Percentiles rank a stretch among this genome's conserved stretches.
Conservation (phyloP, 371 early-diverging fungal genomes). For the Rhizomucor miehei region DNA sequence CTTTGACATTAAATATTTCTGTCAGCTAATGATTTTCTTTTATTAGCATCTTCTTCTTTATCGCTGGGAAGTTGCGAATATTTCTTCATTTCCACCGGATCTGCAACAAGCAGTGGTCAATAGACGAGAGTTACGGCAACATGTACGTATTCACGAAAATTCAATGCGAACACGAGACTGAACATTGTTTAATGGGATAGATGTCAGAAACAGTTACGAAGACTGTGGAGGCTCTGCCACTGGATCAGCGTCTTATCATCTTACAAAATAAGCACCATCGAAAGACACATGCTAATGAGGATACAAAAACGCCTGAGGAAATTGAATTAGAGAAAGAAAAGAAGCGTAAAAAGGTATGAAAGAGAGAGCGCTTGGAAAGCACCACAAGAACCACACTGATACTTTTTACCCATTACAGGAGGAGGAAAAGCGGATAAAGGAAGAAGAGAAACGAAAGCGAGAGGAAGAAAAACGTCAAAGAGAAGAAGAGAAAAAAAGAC, state of each 20-base stretch:
- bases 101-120: slow-evolving; percentile 17
- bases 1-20: not conserved
- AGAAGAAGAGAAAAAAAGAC: slow-evolving; percentile 37
- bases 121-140: slow-evolving; percentile 27
- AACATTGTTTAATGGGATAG: slow-evolving; percentile 6
- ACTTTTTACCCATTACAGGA: slow-evolving; percentile 4
- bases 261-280: slow-evolving; percentile 14
- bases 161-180: not conserved
- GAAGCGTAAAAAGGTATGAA: slow-evolving; percentile 17
- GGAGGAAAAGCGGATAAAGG: slow-evolving; percentile 13
- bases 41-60: slow-evolving; percentile 40
- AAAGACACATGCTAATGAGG: slow-evolving; percentile 13
- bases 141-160: slow-evolving; percentile 13
- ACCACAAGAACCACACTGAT: slow-evolving; percentile 5
- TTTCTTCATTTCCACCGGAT: slow-evolving; percentile 32
- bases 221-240: slow-evolving; percentile 9
- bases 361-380: not conserved
- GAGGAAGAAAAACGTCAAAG: slow-evolving; percentile 30
- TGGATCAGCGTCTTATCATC: slow-evolving; percentile 15
- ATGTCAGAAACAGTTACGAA: slow-evolving; percentile 17
- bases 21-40: not conserved
- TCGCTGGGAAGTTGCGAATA: slow-evolving; percentile 60
- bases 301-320: slow-evolving; percentile 16
- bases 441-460: slow-evolving; percentile 15
- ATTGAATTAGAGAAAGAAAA: slow-evolving; percentile 20